These are phyloP conservation scores for Fagus crenata DNA, from an alignment of 306 rosid species.

Conservation along the genomic window DNA sequence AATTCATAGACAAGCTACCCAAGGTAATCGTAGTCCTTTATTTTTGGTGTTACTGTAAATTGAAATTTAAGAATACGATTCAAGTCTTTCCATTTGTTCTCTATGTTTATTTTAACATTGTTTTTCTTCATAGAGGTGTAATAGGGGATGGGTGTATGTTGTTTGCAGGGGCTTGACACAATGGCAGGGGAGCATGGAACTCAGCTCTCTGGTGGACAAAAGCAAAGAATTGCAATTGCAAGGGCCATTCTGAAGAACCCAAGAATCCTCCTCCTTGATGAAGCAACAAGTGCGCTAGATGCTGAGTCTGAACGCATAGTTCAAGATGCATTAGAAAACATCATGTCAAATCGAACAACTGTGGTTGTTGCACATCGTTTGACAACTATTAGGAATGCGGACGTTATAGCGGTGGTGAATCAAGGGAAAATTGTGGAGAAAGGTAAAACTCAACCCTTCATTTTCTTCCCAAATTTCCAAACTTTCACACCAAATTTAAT, in stretches of 20 bases:
- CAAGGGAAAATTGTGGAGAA: slow-evolving; percentile 76
- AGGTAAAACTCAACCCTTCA: slow-evolving; percentile 40
- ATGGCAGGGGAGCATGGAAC: slow-evolving; percentile 88
- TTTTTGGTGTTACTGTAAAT: neutral
- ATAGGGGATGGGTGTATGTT: neutral
- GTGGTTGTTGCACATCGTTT: slow-evolving; percentile 90
- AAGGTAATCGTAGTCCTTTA: slow-evolving; percentile 35
- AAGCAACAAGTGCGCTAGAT: slow-evolving; percentile 93
- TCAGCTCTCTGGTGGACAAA: slow-evolving; percentile 94
- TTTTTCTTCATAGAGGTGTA: too few species aligned
- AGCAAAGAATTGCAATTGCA: slow-evolving; percentile 95
- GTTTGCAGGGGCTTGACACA: slow-evolving; percentile 73
- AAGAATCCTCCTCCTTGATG: slow-evolving; percentile 82
- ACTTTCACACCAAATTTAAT: neutral
- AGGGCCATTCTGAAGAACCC: slow-evolving; percentile 93
- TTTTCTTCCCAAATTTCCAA: slow-evolving; percentile 11
- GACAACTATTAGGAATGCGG: slow-evolving; percentile 80
- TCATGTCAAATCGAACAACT: slow-evolving; percentile 73
- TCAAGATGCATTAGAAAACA: slow-evolving; percentile 72
- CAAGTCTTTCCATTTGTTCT: neutral
- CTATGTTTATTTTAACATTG: too few species aligned
- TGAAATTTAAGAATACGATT: neutral
- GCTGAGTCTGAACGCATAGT: slow-evolving; percentile 88
- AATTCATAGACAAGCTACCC: slow-evolving; percentile 74
- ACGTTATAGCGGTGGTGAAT: slow-evolving; percentile 78